phyloP scores from a whole-genome alignment of 176 grass and related monocot species.

The Musa troglodytarum region DNA sequence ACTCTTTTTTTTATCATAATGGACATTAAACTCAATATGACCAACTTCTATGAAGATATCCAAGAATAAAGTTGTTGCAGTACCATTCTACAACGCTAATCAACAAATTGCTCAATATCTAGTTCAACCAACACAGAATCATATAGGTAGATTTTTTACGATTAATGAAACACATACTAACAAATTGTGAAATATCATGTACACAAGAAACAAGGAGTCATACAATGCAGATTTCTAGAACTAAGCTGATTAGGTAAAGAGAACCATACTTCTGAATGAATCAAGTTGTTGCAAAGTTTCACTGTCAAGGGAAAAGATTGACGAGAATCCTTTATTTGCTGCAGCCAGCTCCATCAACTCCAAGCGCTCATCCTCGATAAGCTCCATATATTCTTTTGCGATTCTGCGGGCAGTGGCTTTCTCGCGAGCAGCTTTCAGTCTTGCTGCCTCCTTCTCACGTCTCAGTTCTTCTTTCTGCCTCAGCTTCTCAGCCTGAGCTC shows the following conservation, averaged over 20 bases:
- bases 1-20: neutral
- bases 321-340: conserved; percentile 67
- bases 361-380: conserved; percentile 90
- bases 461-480: conserved; percentile 85
- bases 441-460: conserved; percentile 78
- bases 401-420: conserved; percentile 90
- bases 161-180: neutral
- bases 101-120: neutral
- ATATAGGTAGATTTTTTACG: neutral
- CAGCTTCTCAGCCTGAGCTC: conserved; percentile 63
- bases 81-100: neutral
- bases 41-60: neutral
- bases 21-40: neutral
- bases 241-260: neutral
- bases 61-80: neutral
- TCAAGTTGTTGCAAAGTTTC: conserved; percentile 80
- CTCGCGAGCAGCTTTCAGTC: conserved; percentile 79
- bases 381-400: conserved; percentile 69
- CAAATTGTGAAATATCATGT: neutral
- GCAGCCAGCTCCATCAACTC: conserved; percentile 93
- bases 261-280: conserved; percentile 72
- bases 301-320: conserved; percentile 74
- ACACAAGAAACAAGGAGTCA: neutral
- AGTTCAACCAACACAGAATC: neutral
- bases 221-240: neutral